phyloP scores from a whole-genome alignment of 2,329 filamentous ascomycete species.

The Alternaria panax region DNA sequence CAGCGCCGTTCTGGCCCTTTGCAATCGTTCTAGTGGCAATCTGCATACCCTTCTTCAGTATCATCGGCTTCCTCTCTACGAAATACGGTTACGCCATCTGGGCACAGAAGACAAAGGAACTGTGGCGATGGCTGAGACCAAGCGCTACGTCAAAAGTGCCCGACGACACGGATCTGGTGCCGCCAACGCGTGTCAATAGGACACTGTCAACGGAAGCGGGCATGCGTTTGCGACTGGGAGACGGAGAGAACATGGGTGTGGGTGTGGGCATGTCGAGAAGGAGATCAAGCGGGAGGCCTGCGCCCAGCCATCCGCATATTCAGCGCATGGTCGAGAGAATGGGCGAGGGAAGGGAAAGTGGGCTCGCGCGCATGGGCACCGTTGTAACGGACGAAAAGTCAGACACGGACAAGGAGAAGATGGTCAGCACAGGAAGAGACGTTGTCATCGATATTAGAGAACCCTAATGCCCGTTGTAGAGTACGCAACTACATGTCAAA shows the following conservation, averaged over 20 bases:
- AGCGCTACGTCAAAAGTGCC: conserved; percentile 16
- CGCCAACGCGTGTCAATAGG: conserved; percentile 22
- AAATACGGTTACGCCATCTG: conserved; percentile 51
- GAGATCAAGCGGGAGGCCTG: conserved; percentile 19
- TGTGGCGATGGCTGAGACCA: conserved; percentile 39
- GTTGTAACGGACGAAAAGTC: conserved; percentile 15
- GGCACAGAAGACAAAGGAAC: conserved; percentile 38
- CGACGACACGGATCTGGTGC: conserved; percentile 15
- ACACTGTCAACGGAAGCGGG: conserved; percentile 40
- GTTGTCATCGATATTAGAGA: conserved; percentile 32
- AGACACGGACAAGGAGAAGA: conserved; percentile 1
- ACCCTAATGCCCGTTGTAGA: background rate
- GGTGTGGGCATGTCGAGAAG: conserved; percentile 5
- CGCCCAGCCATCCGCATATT: conserved; percentile 39
- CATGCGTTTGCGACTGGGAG: conserved; percentile 24
- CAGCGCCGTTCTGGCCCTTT: conserved; percentile 49
- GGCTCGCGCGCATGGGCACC: conserved; percentile 33
- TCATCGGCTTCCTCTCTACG: conserved; percentile 56
- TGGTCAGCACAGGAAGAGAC: conserved; percentile 24
- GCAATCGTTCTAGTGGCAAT: conserved; percentile 52
- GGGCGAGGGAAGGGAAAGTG: conserved; percentile 38
- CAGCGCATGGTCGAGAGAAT: conserved; percentile 39
- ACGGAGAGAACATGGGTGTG: background rate
- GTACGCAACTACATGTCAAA: conserved; percentile 13
- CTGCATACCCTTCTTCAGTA: conserved; percentile 56